Conservation (phyloP, 78 protist species). For the Chrysochromulina parva region DNA sequence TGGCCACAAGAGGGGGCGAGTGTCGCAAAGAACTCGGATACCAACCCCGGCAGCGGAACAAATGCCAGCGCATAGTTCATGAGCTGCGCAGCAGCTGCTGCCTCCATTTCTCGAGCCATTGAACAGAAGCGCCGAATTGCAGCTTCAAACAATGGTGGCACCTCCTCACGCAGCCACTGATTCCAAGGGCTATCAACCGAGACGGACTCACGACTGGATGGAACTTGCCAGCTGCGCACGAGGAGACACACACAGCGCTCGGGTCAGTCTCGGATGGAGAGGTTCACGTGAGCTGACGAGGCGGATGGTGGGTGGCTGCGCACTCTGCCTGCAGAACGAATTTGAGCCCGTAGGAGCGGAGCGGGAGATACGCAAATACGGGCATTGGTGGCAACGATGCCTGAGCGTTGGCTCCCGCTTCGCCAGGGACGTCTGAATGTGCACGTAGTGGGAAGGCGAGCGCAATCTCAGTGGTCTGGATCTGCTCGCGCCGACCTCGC, state of each 20-base stretch:
- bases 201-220: conserved; percentile 50
- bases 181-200: conserved; percentile 41
- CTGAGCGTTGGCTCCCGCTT: too few species aligned
- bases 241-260: too few species aligned
- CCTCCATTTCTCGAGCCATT: too few species aligned
- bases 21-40: neutral
- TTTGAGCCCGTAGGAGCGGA: conserved; percentile 44
- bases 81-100: neutral
- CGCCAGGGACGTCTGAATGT: too few species aligned
- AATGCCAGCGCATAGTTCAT: neutral
- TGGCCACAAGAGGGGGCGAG: neutral
- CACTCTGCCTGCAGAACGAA: conserved; percentile 59
- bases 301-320: too few species aligned
- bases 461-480: too few species aligned
- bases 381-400: too few species aligned
- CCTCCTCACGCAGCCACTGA: neutral
- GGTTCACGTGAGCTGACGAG: too few species aligned
- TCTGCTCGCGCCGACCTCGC: too few species aligned
- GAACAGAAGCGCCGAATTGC: too few species aligned
- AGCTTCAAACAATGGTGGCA: neutral
- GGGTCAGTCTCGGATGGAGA: too few species aligned
- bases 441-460: too few species aligned
- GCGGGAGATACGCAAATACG: conserved; percentile 62
- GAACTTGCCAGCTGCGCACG: conserved; percentile 20
- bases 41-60: neutral